These are phyloP conservation scores for Rhazya stricta DNA, from an alignment of 257 asterid species.

Conservation along the genomic window DNA sequence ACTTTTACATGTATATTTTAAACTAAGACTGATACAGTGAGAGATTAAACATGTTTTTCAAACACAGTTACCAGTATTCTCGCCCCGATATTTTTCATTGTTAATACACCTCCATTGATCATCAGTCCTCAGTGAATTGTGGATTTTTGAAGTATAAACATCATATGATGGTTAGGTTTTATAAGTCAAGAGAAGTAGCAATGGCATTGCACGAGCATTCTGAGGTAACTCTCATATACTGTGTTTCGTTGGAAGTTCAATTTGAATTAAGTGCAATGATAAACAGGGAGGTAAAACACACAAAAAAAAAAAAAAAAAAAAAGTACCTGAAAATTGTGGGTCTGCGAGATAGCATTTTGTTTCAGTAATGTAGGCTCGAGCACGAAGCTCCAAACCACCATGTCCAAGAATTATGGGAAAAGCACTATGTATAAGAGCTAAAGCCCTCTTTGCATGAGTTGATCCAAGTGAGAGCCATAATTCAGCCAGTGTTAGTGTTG, in stretches of 20 bases:
- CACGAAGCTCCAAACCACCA: conserved; percentile 90
- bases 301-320: conserved; percentile 3
- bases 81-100: too few relatives aligned
- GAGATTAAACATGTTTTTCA: too few relatives aligned
- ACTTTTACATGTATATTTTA: too few relatives aligned
- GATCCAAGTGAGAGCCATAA: conserved; percentile 93
- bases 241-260: neutral
- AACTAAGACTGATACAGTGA: too few relatives aligned
- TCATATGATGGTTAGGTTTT: neutral
- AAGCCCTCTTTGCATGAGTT: conserved; percentile 72
- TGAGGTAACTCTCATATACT: neutral
- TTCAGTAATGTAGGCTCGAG: conserved; percentile 80
- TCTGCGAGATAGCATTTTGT: conserved; percentile 88
- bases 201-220: neutral
- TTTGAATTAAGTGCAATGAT: neutral
- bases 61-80: neutral
- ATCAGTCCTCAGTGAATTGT: neutral
- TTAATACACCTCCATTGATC: neutral
- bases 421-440: conserved; percentile 71
- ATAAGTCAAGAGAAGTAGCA: neutral
- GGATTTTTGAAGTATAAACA: neutral
- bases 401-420: conserved; percentile 91
- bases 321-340: conserved; percentile 67
- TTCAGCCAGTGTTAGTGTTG: conserved; percentile 78
- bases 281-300: conserved; percentile 1